Evolutionary conservation across 2,329 filamentous ascomycete species (phyloP).

Genomic region (Xylariaceae sp.): DNA sequence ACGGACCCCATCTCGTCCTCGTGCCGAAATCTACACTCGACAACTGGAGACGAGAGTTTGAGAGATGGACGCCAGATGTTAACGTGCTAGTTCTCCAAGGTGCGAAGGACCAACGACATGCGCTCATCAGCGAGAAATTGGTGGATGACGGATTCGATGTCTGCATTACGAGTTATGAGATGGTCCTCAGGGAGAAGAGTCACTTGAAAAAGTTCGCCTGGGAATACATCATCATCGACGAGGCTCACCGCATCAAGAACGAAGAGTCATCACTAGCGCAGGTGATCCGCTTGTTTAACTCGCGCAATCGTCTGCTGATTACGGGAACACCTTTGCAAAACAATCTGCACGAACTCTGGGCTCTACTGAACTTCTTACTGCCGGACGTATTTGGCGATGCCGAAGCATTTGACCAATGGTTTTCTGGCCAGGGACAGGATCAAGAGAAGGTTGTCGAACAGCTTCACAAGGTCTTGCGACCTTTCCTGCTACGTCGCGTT

Average conservation of each 20-base stretch:
- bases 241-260: slow-evolving; percentile 98
- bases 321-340: slow-evolving; percentile 97
- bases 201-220: slow-evolving; percentile 97
- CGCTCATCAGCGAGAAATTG: slow-evolving; percentile 85
- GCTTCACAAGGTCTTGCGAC: slow-evolving; percentile 84
- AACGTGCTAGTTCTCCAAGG: slow-evolving; percentile 92
- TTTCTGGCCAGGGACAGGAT: slow-evolving; percentile 81
- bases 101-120: slow-evolving; percentile 85
- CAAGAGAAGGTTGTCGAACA: slow-evolving; percentile 96
- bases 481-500: slow-evolving; percentile 90
- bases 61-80: slow-evolving; percentile 90
- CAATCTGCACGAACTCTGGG: slow-evolving; percentile 97
- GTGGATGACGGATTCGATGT: slow-evolving; percentile 95
- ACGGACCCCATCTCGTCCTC: slow-evolving; percentile 81
- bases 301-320: slow-evolving; percentile 88
- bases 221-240: slow-evolving; percentile 99
- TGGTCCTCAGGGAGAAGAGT: slow-evolving; percentile 92
- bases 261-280: slow-evolving; percentile 95
- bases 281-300: slow-evolving; percentile 94
- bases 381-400: slow-evolving; percentile 97
- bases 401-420: slow-evolving; percentile 97
- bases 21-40: slow-evolving; percentile 97
- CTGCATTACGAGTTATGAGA: slow-evolving; percentile 97
- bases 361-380: slow-evolving; percentile 92
- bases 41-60: slow-evolving; percentile 96